Conservation (phyloP, 2,329 filamentous ascomycete species). For the Fusarium lateritium region DNA sequence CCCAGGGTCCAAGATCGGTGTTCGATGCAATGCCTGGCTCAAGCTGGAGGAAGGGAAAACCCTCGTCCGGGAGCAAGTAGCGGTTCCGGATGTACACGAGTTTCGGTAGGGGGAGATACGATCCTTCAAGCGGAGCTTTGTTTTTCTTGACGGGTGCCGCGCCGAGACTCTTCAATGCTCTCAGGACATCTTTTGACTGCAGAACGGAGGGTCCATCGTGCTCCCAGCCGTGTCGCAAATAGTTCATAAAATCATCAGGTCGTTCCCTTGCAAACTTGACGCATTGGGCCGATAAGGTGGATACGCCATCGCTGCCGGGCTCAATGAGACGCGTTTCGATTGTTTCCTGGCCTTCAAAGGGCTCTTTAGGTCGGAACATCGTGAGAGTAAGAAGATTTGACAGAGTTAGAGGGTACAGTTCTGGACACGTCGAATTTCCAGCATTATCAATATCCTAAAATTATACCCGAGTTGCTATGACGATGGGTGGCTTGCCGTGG, state of each 20-base stretch:
- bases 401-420: too few relatives aligned
- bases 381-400: neutral
- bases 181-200: neutral
- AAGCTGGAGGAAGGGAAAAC: constrained; percentile 23
- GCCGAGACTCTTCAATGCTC: neutral
- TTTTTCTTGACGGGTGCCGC: neutral
- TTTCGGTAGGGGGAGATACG: constrained; percentile 23
- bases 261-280: neutral
- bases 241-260: neutral
- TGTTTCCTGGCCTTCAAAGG: neutral
- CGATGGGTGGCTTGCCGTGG: neutral
- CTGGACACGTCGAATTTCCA: too few relatives aligned
- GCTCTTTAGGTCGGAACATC: neutral
- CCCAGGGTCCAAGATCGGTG: constrained; percentile 3
- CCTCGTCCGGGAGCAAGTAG: constrained; percentile 17
- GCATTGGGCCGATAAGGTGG: neutral
- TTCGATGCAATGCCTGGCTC: neutral
- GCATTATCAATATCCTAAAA: too few relatives aligned
- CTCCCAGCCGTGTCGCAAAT: neutral
- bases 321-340: neutral
- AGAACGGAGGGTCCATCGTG: neutral
- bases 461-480: neutral
- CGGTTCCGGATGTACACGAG: constrained; percentile 19
- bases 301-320: neutral
- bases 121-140: neutral